Percentiles rank a stretch among this genome's conserved stretches.
Conservation (phyloP, 129 eudicot species). For the Chrysanthemum makinoi region DNA sequence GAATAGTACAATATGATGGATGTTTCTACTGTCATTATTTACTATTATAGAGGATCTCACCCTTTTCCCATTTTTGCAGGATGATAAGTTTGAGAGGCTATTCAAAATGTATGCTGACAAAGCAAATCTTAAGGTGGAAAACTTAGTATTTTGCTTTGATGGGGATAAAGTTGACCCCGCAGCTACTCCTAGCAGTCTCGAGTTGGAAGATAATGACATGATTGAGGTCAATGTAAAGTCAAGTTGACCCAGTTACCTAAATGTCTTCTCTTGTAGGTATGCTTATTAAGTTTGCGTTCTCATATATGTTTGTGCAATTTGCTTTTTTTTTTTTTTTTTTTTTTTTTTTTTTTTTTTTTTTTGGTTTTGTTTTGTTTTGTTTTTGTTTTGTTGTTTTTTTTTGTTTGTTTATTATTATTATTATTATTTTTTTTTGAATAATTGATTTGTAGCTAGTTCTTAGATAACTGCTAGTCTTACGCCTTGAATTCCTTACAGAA, state of each 20-base stretch:
- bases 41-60: neutral
- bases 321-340: neutral
- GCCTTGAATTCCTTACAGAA: neutral
- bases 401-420: no score
- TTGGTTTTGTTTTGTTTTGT: no score
- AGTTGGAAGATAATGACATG: slow-evolving; percentile 87
- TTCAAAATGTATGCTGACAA: slow-evolving; percentile 72
- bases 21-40: neutral
- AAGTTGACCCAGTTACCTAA: slow-evolving; percentile 50
- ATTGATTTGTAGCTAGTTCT: neutral
- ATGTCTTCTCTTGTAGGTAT: neutral
- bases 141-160: slow-evolving; percentile 67
- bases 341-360: no score
- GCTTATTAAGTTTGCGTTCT: slow-evolving; percentile 7
- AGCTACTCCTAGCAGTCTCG: slow-evolving; percentile 77
- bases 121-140: slow-evolving; percentile 48
- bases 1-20: slow-evolving; percentile 9
- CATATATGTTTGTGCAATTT: neutral
- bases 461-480: neutral
- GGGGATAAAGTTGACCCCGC: slow-evolving; percentile 81
- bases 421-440: neutral
- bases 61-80: slow-evolving; percentile 36
- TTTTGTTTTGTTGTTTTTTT: no score
- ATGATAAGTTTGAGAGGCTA: slow-evolving; percentile 80
- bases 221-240: slow-evolving; percentile 78